These are phyloP conservation scores for Bipolaris sorokiniana DNA, from an alignment of 2,329 filamentous ascomycete genomes.

Conservation along the genomic window DNA sequence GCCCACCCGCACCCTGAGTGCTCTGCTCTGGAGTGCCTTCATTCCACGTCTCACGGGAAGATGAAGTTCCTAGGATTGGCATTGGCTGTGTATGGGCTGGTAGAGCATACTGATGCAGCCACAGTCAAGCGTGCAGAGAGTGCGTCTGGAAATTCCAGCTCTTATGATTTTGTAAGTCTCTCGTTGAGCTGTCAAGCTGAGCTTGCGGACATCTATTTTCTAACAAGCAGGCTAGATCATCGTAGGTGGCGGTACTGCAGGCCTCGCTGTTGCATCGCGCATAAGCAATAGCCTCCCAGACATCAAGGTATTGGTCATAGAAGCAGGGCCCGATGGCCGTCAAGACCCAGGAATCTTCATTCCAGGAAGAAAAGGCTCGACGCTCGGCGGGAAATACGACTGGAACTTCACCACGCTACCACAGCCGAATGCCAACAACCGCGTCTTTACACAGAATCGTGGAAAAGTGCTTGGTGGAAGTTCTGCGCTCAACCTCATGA, in stretches of 20 bases:
- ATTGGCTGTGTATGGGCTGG: slow-evolving; percentile 9
- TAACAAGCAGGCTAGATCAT: slow-evolving; percentile 18
- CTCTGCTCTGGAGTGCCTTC: not conserved
- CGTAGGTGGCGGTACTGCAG: slow-evolving; percentile 37
- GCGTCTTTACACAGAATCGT: slow-evolving; percentile 51
- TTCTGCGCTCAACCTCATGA: slow-evolving; percentile 53
- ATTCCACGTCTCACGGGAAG: not conserved
- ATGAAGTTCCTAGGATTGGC: slow-evolving; percentile 15
- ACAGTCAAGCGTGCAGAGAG: not conserved
- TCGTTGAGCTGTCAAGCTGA: too few species aligned
- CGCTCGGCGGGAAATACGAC: slow-evolving; percentile 35
- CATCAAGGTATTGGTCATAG: slow-evolving; percentile 31
- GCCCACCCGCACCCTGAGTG: not conserved
- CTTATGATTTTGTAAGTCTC: slow-evolving; percentile 14
- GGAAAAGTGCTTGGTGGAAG: slow-evolving; percentile 59
- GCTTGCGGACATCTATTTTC: not conserved
- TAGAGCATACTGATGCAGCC: slow-evolving; percentile 9
- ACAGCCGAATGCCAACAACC: slow-evolving; percentile 51
- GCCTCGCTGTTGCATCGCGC: slow-evolving; percentile 39
- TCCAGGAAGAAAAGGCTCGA: slow-evolving; percentile 37
- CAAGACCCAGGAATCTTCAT: slow-evolving; percentile 36
- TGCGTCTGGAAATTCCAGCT: not conserved
- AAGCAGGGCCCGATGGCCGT: slow-evolving; percentile 39
- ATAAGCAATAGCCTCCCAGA: slow-evolving; percentile 42
- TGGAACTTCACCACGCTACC: slow-evolving; percentile 55